Conservation (phyloP, 768 basidiomycete species). For the Boletellus sp. region DNA sequence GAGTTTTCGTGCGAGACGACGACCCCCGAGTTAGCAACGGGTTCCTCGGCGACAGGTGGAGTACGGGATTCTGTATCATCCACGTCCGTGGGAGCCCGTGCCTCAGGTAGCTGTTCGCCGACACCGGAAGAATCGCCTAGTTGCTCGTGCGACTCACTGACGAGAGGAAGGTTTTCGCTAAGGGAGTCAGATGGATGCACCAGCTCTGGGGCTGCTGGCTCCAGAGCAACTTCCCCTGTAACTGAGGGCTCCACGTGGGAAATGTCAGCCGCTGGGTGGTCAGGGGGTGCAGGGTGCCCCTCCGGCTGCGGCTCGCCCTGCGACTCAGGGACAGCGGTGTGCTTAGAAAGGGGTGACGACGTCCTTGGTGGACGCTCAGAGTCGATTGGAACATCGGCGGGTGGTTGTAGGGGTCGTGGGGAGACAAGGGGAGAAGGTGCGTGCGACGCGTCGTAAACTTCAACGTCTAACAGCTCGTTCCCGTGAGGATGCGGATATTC, state of each 20-base stretch:
- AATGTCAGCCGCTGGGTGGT: conserved; percentile 15
- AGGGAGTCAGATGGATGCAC: conserved; percentile 7
- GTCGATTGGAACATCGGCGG: conserved; percentile 15
- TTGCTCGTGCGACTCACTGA: conserved; percentile 22
- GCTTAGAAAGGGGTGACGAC: conserved; percentile 5
- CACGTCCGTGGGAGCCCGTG: conserved; percentile 1
- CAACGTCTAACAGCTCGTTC: conserved; percentile 36
- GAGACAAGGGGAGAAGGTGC: conserved; percentile 27
- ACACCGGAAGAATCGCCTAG: conserved; percentile 3
- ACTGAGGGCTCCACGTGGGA: conserved; percentile 14
- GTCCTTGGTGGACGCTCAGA: conserved; percentile 10
- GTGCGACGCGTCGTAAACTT: conserved; percentile 40
- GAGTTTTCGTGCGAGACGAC: conserved; percentile 9
- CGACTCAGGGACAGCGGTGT: conserved; percentile 1
- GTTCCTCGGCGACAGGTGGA: conserved; percentile 6
- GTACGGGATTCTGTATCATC: conserved; percentile 3
- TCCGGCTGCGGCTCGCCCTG: conserved; percentile 10
- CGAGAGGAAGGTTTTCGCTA: conserved; percentile 2
- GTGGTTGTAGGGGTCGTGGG: conserved; percentile 11
- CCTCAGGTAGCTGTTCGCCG: conserved; percentile 8
- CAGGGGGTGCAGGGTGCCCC: conserved; percentile 9
- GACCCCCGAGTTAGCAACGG: conserved; percentile 3
- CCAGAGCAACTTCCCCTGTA: conserved; percentile 10
- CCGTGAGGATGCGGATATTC: conserved; percentile 20
- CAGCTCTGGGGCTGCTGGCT: not conserved